These are phyloP conservation scores for Nyctanthes arbortristis DNA, from an alignment of 257 asterid genomes.

Conservation along the genomic window DNA sequence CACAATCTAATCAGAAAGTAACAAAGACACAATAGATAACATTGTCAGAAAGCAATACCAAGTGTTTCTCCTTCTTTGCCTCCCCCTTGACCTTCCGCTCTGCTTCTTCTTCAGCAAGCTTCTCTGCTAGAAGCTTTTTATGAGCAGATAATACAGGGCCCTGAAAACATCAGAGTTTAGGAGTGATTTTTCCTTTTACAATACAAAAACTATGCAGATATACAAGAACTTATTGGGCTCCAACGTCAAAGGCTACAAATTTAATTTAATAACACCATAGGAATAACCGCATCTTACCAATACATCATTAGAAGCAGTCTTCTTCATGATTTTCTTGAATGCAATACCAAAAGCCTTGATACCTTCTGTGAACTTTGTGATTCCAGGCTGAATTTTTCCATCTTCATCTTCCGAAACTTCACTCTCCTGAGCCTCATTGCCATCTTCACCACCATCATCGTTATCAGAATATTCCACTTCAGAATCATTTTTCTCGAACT, in stretches of 20 bases:
- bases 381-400: conserved; percentile 69
- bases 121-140: conserved; percentile 79
- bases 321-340: conserved; percentile 71
- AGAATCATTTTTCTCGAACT: conserved; percentile 24
- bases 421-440: conserved; percentile 31
- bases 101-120: conserved; percentile 82
- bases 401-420: conserved; percentile 76
- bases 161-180: conserved; percentile 40
- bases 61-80: conserved; percentile 76
- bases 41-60: conserved; percentile 47
- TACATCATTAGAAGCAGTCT: conserved; percentile 53
- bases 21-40: conserved; percentile 4
- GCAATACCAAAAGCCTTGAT: conserved; percentile 72
- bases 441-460: conserved; percentile 32
- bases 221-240: neutral
- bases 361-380: conserved; percentile 65
- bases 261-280: too few species aligned
- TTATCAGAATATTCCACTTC: conserved; percentile 41
- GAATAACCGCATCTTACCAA: conserved; percentile 67
- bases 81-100: conserved; percentile 79
- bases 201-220: neutral
- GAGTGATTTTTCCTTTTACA: neutral
- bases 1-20: neutral
- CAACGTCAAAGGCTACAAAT: too few species aligned
- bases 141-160: conserved; percentile 93